phyloP scores from a whole-genome alignment of 2,329 filamentous ascomycete genomes.

The Paraphoma chrysanthemicola region DNA sequence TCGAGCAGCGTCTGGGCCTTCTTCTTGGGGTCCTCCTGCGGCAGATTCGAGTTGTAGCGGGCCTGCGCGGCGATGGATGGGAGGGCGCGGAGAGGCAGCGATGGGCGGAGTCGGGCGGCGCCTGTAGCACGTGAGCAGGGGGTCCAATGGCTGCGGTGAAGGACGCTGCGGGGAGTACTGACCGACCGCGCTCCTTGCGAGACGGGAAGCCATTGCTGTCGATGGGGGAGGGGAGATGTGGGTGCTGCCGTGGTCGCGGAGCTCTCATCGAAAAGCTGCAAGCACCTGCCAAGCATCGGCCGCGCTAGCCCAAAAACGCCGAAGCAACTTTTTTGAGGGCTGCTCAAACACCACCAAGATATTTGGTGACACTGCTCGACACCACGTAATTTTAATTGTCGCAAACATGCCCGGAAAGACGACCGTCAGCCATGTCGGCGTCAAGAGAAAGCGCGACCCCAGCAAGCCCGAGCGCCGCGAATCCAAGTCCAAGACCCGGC shows the following conservation, averaged over 20 bases:
- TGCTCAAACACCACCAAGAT: background rate
- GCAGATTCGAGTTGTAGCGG: conserved; percentile 78
- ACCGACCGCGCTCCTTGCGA: conserved; percentile 96
- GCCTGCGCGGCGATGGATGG: conserved; percentile 76
- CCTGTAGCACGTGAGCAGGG: conserved; percentile 61
- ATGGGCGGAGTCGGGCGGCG: conserved; percentile 84
- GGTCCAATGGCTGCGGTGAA: conserved; percentile 51
- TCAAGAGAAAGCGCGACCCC: conserved; percentile 54
- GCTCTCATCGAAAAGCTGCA: conserved; percentile 21
- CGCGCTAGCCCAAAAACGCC: conserved; percentile 33
- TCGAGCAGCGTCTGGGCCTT: conserved; percentile 97
- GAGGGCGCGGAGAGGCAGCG: conserved; percentile 75
- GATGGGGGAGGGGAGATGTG: conserved; percentile 50
- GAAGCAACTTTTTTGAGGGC: conserved; percentile 28
- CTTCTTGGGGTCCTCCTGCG: conserved; percentile 88
- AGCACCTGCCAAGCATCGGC: conserved; percentile 28
- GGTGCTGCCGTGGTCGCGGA: conserved; percentile 33
- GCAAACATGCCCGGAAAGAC: conserved; percentile 46
- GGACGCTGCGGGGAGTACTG: conserved; percentile 56
- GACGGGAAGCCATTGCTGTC: conserved; percentile 92
- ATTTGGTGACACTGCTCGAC: background rate
- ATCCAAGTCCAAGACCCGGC: conserved; percentile 47
- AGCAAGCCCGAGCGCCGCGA: conserved; percentile 44
- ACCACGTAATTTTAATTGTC: background rate
- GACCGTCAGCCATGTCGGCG: conserved; percentile 33